Conservation (phyloP, 805 yeast genomes). For the Saccharomycopsis capsularis region DNA sequence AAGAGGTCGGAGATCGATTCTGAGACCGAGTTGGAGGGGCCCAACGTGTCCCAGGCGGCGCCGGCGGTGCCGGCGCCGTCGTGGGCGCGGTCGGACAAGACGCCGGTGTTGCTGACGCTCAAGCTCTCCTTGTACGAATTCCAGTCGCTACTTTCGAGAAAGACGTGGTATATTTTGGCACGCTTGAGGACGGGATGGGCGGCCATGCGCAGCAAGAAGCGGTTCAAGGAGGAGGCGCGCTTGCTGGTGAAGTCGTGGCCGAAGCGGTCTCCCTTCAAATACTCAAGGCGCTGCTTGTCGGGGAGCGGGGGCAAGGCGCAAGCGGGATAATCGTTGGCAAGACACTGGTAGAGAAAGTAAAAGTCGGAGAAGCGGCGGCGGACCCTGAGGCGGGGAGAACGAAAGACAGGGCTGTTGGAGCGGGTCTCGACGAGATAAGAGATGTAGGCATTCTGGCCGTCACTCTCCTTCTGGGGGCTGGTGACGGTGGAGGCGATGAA, state of each 20-base stretch:
- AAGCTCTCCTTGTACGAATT: conserved; percentile 53
- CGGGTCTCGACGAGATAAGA: conserved; percentile 61
- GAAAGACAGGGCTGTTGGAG: conserved; percentile 56
- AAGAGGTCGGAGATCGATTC: conserved; percentile 87
- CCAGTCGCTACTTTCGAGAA: conserved; percentile 73
- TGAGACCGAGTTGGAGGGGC: conserved; percentile 11
- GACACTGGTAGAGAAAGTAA: conserved; percentile 64
- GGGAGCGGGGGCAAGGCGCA: conserved; percentile 90
- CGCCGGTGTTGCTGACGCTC: conserved; percentile 27
- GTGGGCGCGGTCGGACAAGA: conserved; percentile 22
- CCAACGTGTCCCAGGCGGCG: conserved; percentile 39
- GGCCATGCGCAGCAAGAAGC: conserved; percentile 67
- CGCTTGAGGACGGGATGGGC: conserved; percentile 66
- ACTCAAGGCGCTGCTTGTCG: conserved; percentile 83
- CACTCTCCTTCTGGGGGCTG: conserved; percentile 63
- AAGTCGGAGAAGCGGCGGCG: conserved; percentile 87
- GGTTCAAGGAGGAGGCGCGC: conserved; percentile 70
- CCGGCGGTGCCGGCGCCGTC: conserved; percentile 21
- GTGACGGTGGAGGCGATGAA: conserved; percentile 39
- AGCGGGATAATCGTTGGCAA: conserved; percentile 75
- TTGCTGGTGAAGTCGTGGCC: conserved; percentile 76
- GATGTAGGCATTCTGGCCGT: conserved; percentile 69
- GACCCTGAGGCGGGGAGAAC: conserved; percentile 38
- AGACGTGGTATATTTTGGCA: conserved; percentile 63
- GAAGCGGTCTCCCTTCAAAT: conserved; percentile 89